These are phyloP conservation scores for Limnanthes douglasii DNA, from an alignment of 345 rosid species.

Conservation along the genomic window DNA sequence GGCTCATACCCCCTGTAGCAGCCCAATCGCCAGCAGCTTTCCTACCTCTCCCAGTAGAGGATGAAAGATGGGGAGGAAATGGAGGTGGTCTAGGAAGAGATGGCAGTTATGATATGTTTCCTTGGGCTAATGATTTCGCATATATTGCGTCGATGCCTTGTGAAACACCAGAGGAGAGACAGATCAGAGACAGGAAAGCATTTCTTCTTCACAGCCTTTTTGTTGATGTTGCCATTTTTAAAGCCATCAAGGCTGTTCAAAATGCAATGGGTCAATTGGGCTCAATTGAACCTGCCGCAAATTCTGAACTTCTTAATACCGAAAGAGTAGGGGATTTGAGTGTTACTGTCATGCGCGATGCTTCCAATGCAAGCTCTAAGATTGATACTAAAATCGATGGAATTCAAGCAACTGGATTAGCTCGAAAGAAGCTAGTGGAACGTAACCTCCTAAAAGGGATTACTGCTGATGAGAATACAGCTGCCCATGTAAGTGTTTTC, in stretches of 20 bases:
- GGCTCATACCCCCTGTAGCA: constrained; percentile 80
- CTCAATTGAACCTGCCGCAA: constrained; percentile 9
- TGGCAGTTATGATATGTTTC: constrained; percentile 52
- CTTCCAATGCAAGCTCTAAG: constrained; percentile 62
- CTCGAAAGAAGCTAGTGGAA: constrained; percentile 40
- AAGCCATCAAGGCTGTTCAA: constrained; percentile 68
- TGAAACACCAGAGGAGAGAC: constrained; percentile 85
- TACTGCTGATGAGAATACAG: constrained; percentile 93
- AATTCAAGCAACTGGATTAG: constrained; percentile 45
- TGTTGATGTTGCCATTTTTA: constrained; percentile 72
- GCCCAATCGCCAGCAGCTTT: constrained; percentile 57
- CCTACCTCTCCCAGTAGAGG: constrained; percentile 76
- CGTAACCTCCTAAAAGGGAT: constrained; percentile 91
- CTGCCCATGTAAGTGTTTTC: constrained; percentile 67
- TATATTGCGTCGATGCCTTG: constrained; percentile 83
- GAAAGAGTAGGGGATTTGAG: constrained; percentile 70
- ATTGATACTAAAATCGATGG: constrained; percentile 92
- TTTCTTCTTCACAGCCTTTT: constrained; percentile 94
- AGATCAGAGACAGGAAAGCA: constrained; percentile 84
- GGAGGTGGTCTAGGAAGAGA: constrained; percentile 95
- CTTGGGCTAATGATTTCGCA: constrained; percentile 72
- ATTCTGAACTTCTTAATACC: constrained; percentile 20
- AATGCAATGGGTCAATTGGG: constrained; percentile 32
- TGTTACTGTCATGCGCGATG: constrained; percentile 44
- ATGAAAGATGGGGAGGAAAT: constrained; percentile 85